These are phyloP conservation scores for Xylaria scruposa DNA, from an alignment of 495 filamentous ascomycete genomes.

Conservation along the genomic window DNA sequence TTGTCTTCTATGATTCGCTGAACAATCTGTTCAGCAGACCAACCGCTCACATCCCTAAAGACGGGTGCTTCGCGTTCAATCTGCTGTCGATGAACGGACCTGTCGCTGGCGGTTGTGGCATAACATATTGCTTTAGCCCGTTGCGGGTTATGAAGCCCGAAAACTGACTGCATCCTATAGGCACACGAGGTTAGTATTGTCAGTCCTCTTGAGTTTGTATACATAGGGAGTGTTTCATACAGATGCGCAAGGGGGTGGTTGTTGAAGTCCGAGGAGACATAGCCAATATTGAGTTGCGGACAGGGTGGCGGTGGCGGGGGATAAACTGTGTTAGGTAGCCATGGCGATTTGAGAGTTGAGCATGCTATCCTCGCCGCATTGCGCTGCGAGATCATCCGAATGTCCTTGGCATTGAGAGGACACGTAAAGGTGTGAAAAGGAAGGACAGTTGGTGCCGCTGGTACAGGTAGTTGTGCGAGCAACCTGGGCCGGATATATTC, in stretches of 20 bases:
- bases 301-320: slow-evolving; percentile 81
- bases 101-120: slow-evolving; percentile 93
- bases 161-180: slow-evolving; percentile 91
- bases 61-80: slow-evolving; percentile 94
- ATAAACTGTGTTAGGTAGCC: slow-evolving; percentile 84
- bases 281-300: slow-evolving; percentile 87
- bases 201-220: not conserved
- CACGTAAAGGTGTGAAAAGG: slow-evolving; percentile 99
- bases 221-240: slow-evolving; percentile 42
- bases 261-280: slow-evolving; percentile 98
- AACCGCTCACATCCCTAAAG: slow-evolving; percentile 86
- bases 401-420: slow-evolving; percentile 89
- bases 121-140: slow-evolving; percentile 91
- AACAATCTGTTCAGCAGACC: slow-evolving; percentile 86
- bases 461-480: slow-evolving; percentile 76
- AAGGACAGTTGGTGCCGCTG: slow-evolving; percentile 90
- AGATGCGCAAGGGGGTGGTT: slow-evolving; percentile 96
- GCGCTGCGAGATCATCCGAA: slow-evolving; percentile 92
- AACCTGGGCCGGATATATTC: slow-evolving; percentile 78
- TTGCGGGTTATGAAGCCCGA: slow-evolving; percentile 81
- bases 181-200: slow-evolving; percentile 13
- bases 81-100: slow-evolving; percentile 88
- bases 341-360: slow-evolving; percentile 82
- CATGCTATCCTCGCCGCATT: slow-evolving; percentile 94
- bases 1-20: slow-evolving; percentile 89